Evolutionary conservation across 2,329 filamentous ascomycete genomes (phyloP), one percentile per base, ranked within the genome.

Genomic region (Thelonectria blattea): DNA sequence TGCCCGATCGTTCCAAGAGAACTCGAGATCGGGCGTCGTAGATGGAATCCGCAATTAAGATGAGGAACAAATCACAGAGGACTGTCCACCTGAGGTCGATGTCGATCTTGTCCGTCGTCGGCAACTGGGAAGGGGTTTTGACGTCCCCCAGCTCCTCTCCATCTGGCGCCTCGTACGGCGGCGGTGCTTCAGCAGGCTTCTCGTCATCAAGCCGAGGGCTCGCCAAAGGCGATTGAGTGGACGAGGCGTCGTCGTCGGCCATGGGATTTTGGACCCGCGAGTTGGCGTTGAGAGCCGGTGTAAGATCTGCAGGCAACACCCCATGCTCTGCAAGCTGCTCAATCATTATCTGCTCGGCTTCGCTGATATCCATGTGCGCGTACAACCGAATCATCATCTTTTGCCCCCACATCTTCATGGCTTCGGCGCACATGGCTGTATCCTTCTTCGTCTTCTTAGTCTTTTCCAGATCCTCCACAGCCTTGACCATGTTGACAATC

Each of bases 351-450:
- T 99, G 95, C 77, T 99, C 95, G 14, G 86, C 89, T 20, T 89
- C 82, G 71, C 89, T 93, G 71, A 99, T 96, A 61, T 99, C 95
- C 95, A 99, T 99, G 76, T 99, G 95, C 12, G 87, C 81, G 75
- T 98, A 99, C 12, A 99, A 76, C 22, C 94, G 88, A 61, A 97
- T 88, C 93, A 99, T 99, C 85, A 97, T 96, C 79, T 96, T 96
- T 75, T 99, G 95, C 58, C 91, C 88, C 94, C 94, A 99, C 91
- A 97, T 97, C 76, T 90, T 90, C 79, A 91, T 89, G 37, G 88
- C 86, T 75, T 97, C 95, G 11, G 88, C 80, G 0, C 91, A 86
- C 62, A 89, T 79, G 30, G 85, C 83, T 11, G 93, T 74, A 45
- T 88, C 80, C 74, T 94, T 97, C 76, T 90, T 95, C 2, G 86